Evolutionary conservation across 129 eudicot genomes (phyloP), one percentile per base, ranked within the genome.

Genomic region (Apium graveolens): DNA sequence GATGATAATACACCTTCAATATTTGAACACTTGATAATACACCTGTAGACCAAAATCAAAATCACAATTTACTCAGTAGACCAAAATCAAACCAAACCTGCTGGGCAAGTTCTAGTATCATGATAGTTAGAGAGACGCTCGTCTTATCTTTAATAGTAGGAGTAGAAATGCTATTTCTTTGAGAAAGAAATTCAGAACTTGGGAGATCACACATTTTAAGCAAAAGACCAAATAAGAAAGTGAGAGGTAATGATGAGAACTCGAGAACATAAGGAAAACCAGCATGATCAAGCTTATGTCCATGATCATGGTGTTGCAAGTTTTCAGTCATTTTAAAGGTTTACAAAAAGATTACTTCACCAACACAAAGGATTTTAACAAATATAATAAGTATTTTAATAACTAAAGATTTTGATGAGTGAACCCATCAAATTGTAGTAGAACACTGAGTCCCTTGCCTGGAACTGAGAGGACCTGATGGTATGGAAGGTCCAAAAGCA

Each of bases 401-500:
- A 7, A 32, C 34, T 11, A 24, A 13, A 51, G 48, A 76, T 18
- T 20, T 14, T 32, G 17, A 62, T 3, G 63, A 38, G 46, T 3
- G 2, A 78, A 43, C 60, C 45, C 29, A 27, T 84, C 85, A 87
- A 74, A 90, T 44, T 41, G 87, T 87, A 21, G 93, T 89, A 55
- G 80, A 89, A 84, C 97, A 91, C 71, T 78, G 91, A 84, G 82
- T 66, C 65, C 93, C 97, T 84, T 81, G 89, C 88, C 80, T 87
- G 31, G 88, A 80, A 78, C 80, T 82, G 73, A 89, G 81, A 9
- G 93, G 90, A 53, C 89, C 90, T 73, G 93, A 84, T 71, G 91
- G 89, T 38, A 74, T 81, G 55, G 87, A 77, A 79, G 87, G 75
- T 65, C 91, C 90, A 55, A 90, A 83, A 39, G 89, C 88, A 85